Evolutionary conservation across 73 alveolate genomes (phyloP).

Genomic region (Paramecium octaurelia): DNA sequence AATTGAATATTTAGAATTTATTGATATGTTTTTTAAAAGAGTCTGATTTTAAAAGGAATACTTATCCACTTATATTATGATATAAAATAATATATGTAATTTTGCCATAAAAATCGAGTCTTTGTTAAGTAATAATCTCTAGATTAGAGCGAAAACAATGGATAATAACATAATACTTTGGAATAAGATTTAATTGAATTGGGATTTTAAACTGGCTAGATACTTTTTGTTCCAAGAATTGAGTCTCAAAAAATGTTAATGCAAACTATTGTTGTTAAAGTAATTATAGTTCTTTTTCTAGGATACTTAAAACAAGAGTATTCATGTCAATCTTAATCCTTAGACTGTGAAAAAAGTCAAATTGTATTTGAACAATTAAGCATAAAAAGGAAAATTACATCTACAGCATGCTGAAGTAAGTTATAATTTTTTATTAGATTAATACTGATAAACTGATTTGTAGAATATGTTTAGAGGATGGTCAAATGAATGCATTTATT

Average conservation of each 20-base stretch:
- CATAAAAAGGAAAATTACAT: not conserved
- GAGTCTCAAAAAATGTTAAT: not conserved
- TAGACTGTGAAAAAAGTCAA: not conserved
- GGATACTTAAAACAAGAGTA: not conserved
- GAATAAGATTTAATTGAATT: not conserved
- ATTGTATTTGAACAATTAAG: not conserved
- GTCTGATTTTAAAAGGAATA: not conserved
- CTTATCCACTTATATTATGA: not conserved
- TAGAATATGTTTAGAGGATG: slow-evolving; percentile 66
- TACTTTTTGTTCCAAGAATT: not conserved
- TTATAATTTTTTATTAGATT: not conserved
- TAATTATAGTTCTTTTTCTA: not conserved
- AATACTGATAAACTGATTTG: not conserved
- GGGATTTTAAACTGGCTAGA: not conserved
- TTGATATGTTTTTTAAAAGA: not conserved
- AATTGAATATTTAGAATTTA: not conserved
- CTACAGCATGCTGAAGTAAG: not conserved
- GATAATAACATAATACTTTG: not conserved
- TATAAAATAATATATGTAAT: not conserved
- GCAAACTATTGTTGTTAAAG: not conserved
- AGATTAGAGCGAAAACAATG: not conserved
- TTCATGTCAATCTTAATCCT: not conserved
- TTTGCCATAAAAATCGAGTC: not conserved
- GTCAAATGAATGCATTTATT: slow-evolving; percentile 45
- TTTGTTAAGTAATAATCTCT: not conserved